These are phyloP conservation scores for Bacterosira constricta DNA, from an alignment of 108 stramenopile species.

Conservation along the genomic window DNA sequence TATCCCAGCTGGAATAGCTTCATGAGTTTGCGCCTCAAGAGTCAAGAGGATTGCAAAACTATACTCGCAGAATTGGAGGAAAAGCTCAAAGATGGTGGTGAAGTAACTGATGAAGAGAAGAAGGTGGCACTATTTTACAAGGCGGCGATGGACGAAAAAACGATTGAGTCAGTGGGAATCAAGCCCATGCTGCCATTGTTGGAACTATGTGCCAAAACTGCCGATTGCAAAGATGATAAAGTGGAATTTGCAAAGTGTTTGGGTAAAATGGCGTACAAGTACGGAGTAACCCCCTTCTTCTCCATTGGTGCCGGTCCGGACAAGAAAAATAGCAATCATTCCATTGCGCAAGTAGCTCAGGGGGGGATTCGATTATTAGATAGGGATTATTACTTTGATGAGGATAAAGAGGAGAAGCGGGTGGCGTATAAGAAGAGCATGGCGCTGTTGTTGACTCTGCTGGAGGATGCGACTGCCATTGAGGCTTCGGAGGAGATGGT, in stretches of 20 bases:
- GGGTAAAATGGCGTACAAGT: constrained; percentile 38
- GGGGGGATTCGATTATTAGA: constrained; percentile 77
- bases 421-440: constrained; percentile 60
- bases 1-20: constrained; percentile 86
- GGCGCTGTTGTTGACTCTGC: constrained; percentile 61
- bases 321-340: constrained; percentile 64
- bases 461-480: constrained; percentile 30
- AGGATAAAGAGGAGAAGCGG: constrained; percentile 76
- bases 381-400: constrained; percentile 86
- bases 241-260: constrained; percentile 43
- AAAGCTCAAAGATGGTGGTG: constrained; percentile 6
- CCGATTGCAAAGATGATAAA: constrained; percentile 19
- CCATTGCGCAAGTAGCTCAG: constrained; percentile 59
- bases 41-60: constrained; percentile 69
- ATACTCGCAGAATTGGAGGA: constrained; percentile 49
- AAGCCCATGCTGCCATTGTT: constrained; percentile 52
- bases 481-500: constrained; percentile 21
- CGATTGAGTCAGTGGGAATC: constrained; percentile 60
- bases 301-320: constrained; percentile 61
- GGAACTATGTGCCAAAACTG: constrained; percentile 38
- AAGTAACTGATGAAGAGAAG: constrained; percentile 39
- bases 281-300: constrained; percentile 52
- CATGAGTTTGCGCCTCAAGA: constrained; percentile 58
- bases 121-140: constrained; percentile 71
- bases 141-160: constrained; percentile 75